Conservation (phyloP, 2,329 filamentous ascomycete species). For the Orbilia blumenaviensis region DNA sequence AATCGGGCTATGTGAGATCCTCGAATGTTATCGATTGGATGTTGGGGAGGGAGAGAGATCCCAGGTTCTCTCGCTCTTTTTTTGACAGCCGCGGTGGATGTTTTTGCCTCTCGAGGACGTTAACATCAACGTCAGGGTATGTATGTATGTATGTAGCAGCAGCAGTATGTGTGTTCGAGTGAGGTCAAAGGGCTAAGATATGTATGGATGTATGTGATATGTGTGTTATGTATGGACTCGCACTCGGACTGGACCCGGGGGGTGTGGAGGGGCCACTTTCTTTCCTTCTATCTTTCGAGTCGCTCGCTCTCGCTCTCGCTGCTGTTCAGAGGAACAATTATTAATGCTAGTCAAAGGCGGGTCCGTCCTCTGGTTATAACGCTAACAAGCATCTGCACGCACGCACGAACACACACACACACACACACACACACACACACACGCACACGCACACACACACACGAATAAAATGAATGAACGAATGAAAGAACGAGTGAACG, state of each 20-base stretch:
- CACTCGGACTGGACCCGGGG: constrained; percentile 2
- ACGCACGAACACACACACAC: neutral
- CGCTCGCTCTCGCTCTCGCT: no score
- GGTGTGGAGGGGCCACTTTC: no score
- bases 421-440: neutral
- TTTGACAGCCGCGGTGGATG: constrained; percentile 14
- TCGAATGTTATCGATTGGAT: constrained; percentile 5
- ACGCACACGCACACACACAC: neutral
- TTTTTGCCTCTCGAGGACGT: neutral
- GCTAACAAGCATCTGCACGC: constrained; percentile 1
- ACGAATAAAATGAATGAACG: no score
- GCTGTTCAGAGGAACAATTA: constrained; percentile 26
- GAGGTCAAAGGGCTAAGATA: no score
- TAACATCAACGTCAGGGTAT: neutral
- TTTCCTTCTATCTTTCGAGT: no score
- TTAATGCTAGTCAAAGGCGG: constrained; percentile 28
- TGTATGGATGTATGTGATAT: no score
- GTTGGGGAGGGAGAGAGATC: neutral
- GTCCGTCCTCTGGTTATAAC: constrained; percentile 37
- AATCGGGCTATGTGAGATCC: neutral
- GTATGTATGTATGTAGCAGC: neutral
- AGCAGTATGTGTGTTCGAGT: neutral
- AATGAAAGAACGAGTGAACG: neutral
- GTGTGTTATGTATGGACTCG: neutral
- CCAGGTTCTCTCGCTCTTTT: no score